These are phyloP conservation scores for Viridothelium virens DNA, from an alignment of 495 filamentous ascomycete genomes.

Conservation along the genomic window DNA sequence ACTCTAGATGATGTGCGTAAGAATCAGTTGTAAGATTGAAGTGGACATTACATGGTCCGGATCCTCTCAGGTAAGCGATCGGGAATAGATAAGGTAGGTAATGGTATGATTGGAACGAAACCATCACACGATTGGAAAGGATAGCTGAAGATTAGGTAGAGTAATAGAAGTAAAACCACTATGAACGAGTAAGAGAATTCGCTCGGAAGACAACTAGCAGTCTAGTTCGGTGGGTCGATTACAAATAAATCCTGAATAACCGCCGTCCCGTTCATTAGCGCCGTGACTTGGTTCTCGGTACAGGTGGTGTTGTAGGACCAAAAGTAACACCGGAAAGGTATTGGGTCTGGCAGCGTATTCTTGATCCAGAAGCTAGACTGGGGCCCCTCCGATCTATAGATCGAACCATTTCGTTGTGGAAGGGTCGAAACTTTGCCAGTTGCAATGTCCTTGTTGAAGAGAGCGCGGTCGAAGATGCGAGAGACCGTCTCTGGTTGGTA, in stretches of 20 bases:
- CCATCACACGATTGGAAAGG: too few species aligned
- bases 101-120: too few species aligned
- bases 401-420: not conserved
- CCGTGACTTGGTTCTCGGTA: constrained; percentile 21
- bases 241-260: constrained; percentile 23
- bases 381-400: constrained; percentile 22
- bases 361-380: constrained; percentile 24
- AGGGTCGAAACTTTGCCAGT: constrained; percentile 22
- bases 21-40: too few species aligned
- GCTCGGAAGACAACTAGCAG: not conserved
- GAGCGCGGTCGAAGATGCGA: constrained; percentile 33
- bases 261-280: constrained; percentile 25
- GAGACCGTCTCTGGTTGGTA: constrained; percentile 33
- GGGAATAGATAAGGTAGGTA: too few species aligned
- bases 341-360: constrained; percentile 19
- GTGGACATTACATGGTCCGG: too few species aligned
- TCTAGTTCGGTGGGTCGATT: constrained; percentile 6
- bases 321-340: constrained; percentile 21
- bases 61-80: too few species aligned
- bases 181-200: too few species aligned
- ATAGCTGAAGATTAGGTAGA: too few species aligned
- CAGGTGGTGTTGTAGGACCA: constrained; percentile 20
- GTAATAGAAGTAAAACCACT: too few species aligned
- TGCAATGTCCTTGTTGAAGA: constrained; percentile 31
- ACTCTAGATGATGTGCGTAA: too few species aligned